These are phyloP conservation scores for Tetracladium marchalianum DNA, from an alignment of 495 filamentous ascomycete species.

Conservation along the genomic window DNA sequence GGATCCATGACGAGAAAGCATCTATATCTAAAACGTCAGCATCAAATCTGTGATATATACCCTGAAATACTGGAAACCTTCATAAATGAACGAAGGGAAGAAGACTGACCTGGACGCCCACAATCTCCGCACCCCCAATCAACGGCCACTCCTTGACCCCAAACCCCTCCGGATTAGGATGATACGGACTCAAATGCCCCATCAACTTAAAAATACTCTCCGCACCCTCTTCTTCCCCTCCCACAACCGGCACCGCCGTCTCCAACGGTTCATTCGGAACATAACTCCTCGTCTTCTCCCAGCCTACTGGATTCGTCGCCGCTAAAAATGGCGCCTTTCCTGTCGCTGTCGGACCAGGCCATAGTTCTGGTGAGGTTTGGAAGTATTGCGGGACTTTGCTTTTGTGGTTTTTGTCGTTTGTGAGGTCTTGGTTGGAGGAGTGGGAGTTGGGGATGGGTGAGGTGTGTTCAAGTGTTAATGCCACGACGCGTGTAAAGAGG, in stretches of 20 bases:
- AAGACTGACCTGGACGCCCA: conserved; percentile 34
- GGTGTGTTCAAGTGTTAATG: background rate
- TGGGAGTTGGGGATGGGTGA: background rate
- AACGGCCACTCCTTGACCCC: conserved; percentile 47
- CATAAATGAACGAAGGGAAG: background rate
- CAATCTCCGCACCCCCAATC: conserved; percentile 43
- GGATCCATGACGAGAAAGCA: conserved; percentile 74
- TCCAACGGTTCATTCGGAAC: conserved; percentile 48
- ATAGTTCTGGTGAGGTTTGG: conserved; percentile 35
- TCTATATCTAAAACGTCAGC: conserved; percentile 33
- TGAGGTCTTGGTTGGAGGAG: background rate
- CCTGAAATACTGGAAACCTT: no score
- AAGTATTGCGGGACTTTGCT: conserved; percentile 45
- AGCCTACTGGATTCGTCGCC: conserved; percentile 42
- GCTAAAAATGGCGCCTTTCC: conserved; percentile 46
- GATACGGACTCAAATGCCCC: conserved; percentile 38
- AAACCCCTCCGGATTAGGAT: conserved; percentile 32
- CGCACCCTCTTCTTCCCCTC: conserved; percentile 26
- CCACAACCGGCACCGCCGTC: conserved; percentile 44
- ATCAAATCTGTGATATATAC: conserved; percentile 22
- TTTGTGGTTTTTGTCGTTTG: background rate
- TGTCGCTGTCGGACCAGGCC: conserved; percentile 46
- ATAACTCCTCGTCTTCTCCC: conserved; percentile 30
- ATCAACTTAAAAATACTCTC: conserved; percentile 46
- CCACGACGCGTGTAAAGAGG: background rate